Base-by-base conservation (phyloP, 805 yeast genomes). In the Brettanomyces nanus region DNA sequence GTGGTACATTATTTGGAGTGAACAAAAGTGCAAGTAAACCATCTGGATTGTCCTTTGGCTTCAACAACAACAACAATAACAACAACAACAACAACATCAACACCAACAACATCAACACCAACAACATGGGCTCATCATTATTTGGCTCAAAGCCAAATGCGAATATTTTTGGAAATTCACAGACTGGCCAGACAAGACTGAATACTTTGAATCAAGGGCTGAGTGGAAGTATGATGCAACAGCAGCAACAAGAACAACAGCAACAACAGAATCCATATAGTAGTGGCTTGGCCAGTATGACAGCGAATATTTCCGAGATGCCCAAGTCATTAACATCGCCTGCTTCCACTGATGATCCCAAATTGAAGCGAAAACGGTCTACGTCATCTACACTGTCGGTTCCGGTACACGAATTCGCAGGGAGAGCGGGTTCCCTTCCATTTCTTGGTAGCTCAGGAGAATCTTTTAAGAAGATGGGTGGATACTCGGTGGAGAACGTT, bases 251-350 rank as follows among this genome's bases (percentile, higher is more conserved):
- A 14, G 32, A 29, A 21, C 39, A 32, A 18, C 41, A 37, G 27
- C 42, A 41, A 32, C 31, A 30, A 19, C 45, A 39, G 17, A 48
- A 45, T 25, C 60, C 61, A 0, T 58, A 57, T 38, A 60, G 59
- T 3, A 23, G 51, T 10, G 40, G 42, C 33, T 37, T 56, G 6
- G 39, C 48, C 2, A 34, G 43, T 2, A 30, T 46, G 9, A 39
- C 48, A 0, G 18, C 34, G 6, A 21, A 43, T 13, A 33, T 20
- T 1, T 20, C 46, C 6, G 58, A 49, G 29, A 58, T 58, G 62
- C 62, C 63, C 2, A 47, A 51, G 4, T 31, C 44, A 17, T 34
- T 44, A 9, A 26, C 44, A 2, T 11, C 35, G 3, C 45, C 36
- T 4, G 11, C 19, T 28, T 26, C 42, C 1, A 3, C 28, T 38